Percentiles rank a stretch among this genome's conserved stretches.
phyloP scores from a whole-genome alignment of 495 filamentous ascomycete species.

The Penicillium waksmanii region DNA sequence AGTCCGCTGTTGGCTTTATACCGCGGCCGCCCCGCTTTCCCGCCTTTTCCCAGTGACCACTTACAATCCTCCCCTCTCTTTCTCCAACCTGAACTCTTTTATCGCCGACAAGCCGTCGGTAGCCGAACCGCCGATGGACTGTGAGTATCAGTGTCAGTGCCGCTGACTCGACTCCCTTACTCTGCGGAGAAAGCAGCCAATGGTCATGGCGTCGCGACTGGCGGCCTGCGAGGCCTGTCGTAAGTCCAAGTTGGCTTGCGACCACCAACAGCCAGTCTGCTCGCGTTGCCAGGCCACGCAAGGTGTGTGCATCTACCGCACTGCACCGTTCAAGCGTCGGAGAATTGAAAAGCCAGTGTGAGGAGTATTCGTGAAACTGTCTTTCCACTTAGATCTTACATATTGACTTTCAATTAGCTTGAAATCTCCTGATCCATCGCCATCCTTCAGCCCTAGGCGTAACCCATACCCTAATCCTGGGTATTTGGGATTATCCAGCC shows the following conservation, averaged over 20 bases:
- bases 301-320: constrained; percentile 42
- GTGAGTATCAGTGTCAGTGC: not conserved
- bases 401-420: constrained; percentile 11
- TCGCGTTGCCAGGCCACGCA: constrained; percentile 37
- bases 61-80: not conserved
- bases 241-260: constrained; percentile 47
- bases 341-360: constrained; percentile 29
- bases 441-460: constrained; percentile 30
- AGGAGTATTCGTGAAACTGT: not conserved
- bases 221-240: constrained; percentile 47
- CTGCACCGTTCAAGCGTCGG: constrained; percentile 43
- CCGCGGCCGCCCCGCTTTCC: constrained; percentile 9
- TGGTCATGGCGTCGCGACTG: constrained; percentile 29
- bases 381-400: not conserved
- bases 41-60: not conserved
- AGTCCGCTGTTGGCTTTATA: constrained; percentile 19
- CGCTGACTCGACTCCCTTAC: no score
- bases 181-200: constrained; percentile 5
- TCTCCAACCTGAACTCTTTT: constrained; percentile 19
- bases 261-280: constrained; percentile 44
- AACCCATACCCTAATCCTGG: constrained; percentile 49
- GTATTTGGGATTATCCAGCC: constrained; percentile 47
- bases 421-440: constrained; percentile 26
- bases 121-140: constrained; percentile 19
- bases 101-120: constrained; percentile 27